phyloP scores from a whole-genome alignment of 495 filamentous ascomycete species.

The Parmelia sp. region DNA sequence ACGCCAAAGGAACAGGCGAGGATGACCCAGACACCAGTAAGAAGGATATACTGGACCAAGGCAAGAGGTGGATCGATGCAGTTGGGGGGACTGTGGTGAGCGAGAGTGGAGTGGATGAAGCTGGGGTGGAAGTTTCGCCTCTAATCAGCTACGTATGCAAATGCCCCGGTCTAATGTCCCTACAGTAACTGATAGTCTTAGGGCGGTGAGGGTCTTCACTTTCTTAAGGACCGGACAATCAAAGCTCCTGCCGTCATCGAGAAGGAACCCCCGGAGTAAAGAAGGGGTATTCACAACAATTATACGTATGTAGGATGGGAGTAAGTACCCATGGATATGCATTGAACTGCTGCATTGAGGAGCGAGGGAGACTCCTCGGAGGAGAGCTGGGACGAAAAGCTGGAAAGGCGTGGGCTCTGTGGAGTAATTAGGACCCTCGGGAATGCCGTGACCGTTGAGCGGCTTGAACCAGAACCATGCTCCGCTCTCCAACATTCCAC shows the following conservation, averaged over 20 bases:
- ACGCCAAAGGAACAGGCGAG: constrained; percentile 81
- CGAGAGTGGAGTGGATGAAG: constrained; percentile 49
- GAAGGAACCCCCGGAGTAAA: constrained; percentile 43
- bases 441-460: too few relatives aligned
- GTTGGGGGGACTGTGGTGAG: constrained; percentile 73
- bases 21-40: constrained; percentile 92
- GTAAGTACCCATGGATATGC: background rate
- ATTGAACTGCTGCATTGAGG: background rate
- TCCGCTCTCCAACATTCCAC: background rate
- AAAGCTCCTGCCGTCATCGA: constrained; percentile 71
- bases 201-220: constrained; percentile 86
- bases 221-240: constrained; percentile 66
- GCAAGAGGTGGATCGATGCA: constrained; percentile 71
- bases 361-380: background rate
- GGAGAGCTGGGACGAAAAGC: background rate
- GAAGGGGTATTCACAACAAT: background rate
- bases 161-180: constrained; percentile 26
- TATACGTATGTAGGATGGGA: background rate
- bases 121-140: constrained; percentile 86
- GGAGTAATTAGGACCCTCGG: background rate
- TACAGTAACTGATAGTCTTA: constrained; percentile 38
- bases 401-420: background rate
- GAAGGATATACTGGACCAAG: constrained; percentile 82
- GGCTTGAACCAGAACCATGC: background rate
- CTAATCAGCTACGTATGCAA: constrained; percentile 86